phyloP scores from a whole-genome alignment of 805 yeast species.

The Metschnikowia matae region DNA sequence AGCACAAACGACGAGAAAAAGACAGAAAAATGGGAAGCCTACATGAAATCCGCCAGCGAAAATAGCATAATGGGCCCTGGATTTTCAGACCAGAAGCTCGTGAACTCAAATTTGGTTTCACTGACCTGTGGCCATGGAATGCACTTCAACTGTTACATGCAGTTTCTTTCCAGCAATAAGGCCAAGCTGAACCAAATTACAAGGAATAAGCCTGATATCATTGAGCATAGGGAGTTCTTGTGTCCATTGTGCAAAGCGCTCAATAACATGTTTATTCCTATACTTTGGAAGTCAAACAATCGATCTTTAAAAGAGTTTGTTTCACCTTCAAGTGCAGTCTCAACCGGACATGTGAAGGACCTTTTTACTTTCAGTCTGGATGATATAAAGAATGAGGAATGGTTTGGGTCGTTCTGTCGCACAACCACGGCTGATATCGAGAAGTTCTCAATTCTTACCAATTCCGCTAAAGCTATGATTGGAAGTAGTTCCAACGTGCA shows the following conservation, averaged over 20 bases:
- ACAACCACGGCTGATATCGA: constrained; percentile 23
- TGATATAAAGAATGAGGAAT: constrained; percentile 17
- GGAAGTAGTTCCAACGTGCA: constrained; percentile 14
- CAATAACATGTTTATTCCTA: constrained; percentile 79
- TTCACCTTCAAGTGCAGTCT: background rate
- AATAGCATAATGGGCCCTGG: constrained; percentile 65
- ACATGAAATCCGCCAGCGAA: constrained; percentile 33
- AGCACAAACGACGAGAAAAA: constrained; percentile 12
- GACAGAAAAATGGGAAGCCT: constrained; percentile 35
- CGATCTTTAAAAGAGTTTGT: constrained; percentile 25
- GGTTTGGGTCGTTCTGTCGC: constrained; percentile 25
- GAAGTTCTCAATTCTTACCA: constrained; percentile 22
- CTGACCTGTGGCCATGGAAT: constrained; percentile 93
- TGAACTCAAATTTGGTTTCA: constrained; percentile 46
- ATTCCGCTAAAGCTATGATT: constrained; percentile 28
- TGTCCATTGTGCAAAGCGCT: constrained; percentile 92
- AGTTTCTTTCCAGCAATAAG: constrained; percentile 54
- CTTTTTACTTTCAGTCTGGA: constrained; percentile 17
- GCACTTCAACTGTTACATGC: constrained; percentile 74
- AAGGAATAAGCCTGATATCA: constrained; percentile 74
- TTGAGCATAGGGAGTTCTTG: constrained; percentile 65
- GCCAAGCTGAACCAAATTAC: constrained; percentile 68
- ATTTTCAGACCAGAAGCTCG: constrained; percentile 43
- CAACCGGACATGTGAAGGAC: constrained; percentile 6
- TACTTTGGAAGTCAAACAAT: constrained; percentile 53